Conservation (phyloP, 2,329 filamentous ascomycete species). For the Orbilia ellipsospora region DNA sequence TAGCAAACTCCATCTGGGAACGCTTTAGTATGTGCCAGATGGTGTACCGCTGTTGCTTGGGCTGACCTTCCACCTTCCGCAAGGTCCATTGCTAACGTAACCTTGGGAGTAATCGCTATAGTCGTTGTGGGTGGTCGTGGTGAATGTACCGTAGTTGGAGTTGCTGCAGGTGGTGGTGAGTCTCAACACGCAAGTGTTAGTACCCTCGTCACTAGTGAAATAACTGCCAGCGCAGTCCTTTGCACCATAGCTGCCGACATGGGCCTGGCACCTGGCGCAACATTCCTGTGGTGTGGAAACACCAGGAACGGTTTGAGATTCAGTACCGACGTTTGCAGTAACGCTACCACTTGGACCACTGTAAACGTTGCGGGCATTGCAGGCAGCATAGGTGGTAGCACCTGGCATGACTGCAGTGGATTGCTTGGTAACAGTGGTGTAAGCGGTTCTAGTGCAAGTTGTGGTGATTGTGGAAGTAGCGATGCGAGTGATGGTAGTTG, state of each 20-base stretch:
- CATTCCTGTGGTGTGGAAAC: conserved; percentile 29
- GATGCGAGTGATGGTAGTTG: conserved; percentile 13
- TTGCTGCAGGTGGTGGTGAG: conserved; percentile 25
- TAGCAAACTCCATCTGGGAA: too few relatives aligned
- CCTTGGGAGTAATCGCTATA: conserved; percentile 5
- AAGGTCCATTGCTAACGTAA: conserved; percentile 48
- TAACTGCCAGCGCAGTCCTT: conserved; percentile 41
- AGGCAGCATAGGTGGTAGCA: conserved; percentile 27
- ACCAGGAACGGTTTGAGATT: conserved; percentile 3
- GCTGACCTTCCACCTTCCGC: conserved; percentile 32
- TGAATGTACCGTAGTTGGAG: conserved; percentile 13
- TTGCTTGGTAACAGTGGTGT: conserved; percentile 26
- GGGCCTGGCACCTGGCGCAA: conserved; percentile 37
- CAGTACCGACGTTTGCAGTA: background rate
- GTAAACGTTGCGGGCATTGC: conserved; percentile 26
- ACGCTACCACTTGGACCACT: conserved; percentile 43
- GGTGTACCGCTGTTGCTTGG: background rate
- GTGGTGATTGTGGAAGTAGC: conserved; percentile 11
- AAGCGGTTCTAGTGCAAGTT: conserved; percentile 23
- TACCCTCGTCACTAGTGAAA: conserved; percentile 15
- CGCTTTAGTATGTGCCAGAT: too few relatives aligned
- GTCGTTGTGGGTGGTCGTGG: conserved; percentile 2
- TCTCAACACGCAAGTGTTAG: conserved; percentile 12
- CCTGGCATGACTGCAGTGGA: conserved; percentile 16
- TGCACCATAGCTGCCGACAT: conserved; percentile 17